Conservation (phyloP, 805 yeast genomes). For the Yamadazyma sp. region DNA sequence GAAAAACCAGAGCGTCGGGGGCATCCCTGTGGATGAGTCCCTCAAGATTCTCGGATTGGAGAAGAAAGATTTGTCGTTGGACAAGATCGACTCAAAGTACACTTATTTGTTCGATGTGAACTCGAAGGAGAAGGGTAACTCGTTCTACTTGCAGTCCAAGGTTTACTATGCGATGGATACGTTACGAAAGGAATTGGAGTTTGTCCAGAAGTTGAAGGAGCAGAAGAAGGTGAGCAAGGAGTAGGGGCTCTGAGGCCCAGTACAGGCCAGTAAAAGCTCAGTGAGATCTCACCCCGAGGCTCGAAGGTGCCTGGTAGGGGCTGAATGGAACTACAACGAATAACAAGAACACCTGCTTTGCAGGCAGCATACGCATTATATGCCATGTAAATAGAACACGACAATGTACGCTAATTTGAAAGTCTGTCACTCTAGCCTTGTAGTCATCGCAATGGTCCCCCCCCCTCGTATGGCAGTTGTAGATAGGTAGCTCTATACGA, state of each 20-base stretch:
- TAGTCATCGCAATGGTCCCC: background rate
- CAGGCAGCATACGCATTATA: no score
- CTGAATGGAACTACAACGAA: no score
- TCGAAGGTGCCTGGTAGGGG: background rate
- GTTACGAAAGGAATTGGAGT: constrained; percentile 72
- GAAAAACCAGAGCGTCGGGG: constrained; percentile 61
- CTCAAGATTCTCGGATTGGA: constrained; percentile 86
- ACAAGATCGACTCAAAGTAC: constrained; percentile 67
- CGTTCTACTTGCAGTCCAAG: constrained; percentile 90
- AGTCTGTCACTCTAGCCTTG: no score
- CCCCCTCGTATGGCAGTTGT: background rate
- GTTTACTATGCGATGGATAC: constrained; percentile 94
- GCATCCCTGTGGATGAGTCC: constrained; percentile 85
- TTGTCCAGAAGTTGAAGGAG: constrained; percentile 45
- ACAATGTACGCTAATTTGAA: no score
- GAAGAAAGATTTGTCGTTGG: constrained; percentile 49
- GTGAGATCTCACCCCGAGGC: no score
- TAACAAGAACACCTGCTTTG: no score
- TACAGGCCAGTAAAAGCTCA: no score
- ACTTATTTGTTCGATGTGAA: constrained; percentile 84
- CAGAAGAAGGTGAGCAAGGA: background rate
- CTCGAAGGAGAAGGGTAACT: constrained; percentile 93
- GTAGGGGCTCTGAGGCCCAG: no score
- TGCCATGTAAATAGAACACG: constrained; percentile 2
- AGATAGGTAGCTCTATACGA: no score